Evolutionary conservation across 2,329 filamentous ascomycete genomes (phyloP), one percentile per base, ranked within the genome.

Genomic region (Fusarium sp.): DNA sequence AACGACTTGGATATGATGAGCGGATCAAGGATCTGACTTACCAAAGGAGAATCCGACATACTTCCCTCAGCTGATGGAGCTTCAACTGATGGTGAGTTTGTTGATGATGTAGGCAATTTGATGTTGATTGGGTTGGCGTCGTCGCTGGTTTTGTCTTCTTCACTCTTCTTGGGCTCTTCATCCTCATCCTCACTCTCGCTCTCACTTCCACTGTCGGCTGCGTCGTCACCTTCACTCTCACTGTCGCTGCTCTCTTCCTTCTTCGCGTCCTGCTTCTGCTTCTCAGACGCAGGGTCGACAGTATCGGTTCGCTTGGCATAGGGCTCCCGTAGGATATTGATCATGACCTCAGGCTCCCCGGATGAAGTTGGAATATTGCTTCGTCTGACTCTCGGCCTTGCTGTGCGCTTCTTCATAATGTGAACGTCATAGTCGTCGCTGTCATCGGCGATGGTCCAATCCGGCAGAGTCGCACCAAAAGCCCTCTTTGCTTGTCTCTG

Each of bases 361-460:
- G 69, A n/a, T 30, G 67, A 28, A n/a, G 23, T 23, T 44, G 54
- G 54, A 49, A 16, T 37, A n/a, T 60, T 62, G 25, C 46, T 42
- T 43, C 69, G 75, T 33, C 63, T 65, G 16, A 46, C n/a, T 35
- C 56, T 74, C 28, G 33, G 58, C 30, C 56, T 64, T 37, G 44
- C 23, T 37, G 53, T 67, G 21, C 61, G 73, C 23, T 52, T 77
- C 44, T 53, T 76, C 63, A 67, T 69, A 33, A 65, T 65, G 37
- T 64, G 61, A 53, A 71, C 67, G 23, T 75, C 72, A 68, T 77
- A 65, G 44, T 76, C 60, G 32, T 77, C 72, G 50, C 52, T 67
- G 30, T 76, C 75, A 44, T 80, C 79, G n/a, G 65, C 78, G 28
- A 69, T 70, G 19, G 79, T 80, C 79, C 79, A 81, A 12, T 69